Percentiles rank a stretch among this genome's conserved stretches.
phyloP scores from a whole-genome alignment of 257 asterid genomes.

The Schizonepeta tenuifolia region DNA sequence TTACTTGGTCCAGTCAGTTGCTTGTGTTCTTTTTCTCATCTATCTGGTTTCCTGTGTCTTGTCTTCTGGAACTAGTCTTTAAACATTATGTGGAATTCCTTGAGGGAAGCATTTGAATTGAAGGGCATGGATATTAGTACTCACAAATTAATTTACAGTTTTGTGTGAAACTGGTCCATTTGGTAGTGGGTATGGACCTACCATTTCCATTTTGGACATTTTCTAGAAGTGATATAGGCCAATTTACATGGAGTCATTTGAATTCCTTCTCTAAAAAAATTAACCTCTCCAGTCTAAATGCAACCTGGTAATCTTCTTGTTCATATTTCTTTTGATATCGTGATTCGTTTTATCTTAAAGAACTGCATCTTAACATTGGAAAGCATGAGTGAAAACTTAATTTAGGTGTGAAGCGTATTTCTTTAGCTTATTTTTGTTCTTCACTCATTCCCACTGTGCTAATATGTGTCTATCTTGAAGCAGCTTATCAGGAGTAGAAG shows the following conservation, averaged over 20 bases:
- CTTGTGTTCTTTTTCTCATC: slow-evolving; percentile 27
- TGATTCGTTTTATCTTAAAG: not conserved
- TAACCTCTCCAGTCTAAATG: not conserved
- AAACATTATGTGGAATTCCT: slow-evolving; percentile 13
- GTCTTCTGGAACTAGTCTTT: not conserved
- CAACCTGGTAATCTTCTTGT: slow-evolving; percentile 4
- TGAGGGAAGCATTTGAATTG: slow-evolving; percentile 3
- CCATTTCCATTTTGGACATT: not conserved
- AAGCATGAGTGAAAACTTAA: not conserved
- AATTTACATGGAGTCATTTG: not conserved
- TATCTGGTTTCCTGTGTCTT: slow-evolving; percentile 12
- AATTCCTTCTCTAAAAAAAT: not conserved
- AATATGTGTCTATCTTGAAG: slow-evolving; percentile 37
- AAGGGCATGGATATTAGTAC: not conserved
- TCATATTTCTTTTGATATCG: not conserved
- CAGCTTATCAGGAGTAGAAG: slow-evolving; percentile 70
- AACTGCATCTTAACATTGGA: not conserved
- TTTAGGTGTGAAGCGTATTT: not conserved
- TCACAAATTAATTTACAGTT: not conserved
- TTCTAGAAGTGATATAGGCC: not conserved
- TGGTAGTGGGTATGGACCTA: not conserved
- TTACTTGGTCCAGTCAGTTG: slow-evolving; percentile 35
- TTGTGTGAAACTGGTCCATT: not conserved
- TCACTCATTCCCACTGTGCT: slow-evolving; percentile 10
- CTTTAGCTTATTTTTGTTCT: slow-evolving; percentile 6